Percentiles rank a stretch among this genome's conserved stretches.
These are phyloP conservation scores for Fusarium ramigenum DNA, from an alignment of 2,329 filamentous ascomycete species.

Conservation along the genomic window DNA sequence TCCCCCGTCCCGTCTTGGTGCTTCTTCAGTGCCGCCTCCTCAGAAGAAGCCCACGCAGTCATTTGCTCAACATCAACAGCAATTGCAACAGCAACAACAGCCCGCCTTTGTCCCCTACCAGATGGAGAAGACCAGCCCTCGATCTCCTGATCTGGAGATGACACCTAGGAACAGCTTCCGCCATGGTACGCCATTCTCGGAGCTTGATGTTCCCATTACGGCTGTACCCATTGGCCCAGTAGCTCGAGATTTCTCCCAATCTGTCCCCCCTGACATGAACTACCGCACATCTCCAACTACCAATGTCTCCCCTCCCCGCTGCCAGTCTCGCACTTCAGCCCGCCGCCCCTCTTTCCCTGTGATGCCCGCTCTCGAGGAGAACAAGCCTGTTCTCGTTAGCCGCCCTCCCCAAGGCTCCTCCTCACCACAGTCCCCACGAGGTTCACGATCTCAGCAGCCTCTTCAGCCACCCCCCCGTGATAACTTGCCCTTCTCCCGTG, in stretches of 20 bases:
- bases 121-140: slow-evolving; percentile 61
- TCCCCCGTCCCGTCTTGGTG: slow-evolving; percentile 40
- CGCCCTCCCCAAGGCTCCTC: slow-evolving; percentile 42
- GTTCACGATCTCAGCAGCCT: slow-evolving; percentile 49
- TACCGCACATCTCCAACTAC: slow-evolving; percentile 64
- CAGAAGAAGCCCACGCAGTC: slow-evolving; percentile 40
- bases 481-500: slow-evolving; percentile 65
- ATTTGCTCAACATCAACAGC: slow-evolving; percentile 29
- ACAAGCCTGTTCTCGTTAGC: slow-evolving; percentile 56
- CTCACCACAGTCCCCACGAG: slow-evolving; percentile 50
- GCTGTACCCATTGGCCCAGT: slow-evolving; percentile 76
- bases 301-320: slow-evolving; percentile 53
- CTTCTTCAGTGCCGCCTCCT: slow-evolving; percentile 43
- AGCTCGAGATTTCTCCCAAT: slow-evolving; percentile 83
- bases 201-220: slow-evolving; percentile 88
- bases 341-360: slow-evolving; percentile 75
- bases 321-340: slow-evolving; percentile 64
- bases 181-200: slow-evolving; percentile 87
- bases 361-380: slow-evolving; percentile 76
- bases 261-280: slow-evolving; percentile 92
- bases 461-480: slow-evolving; percentile 63
- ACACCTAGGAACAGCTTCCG: slow-evolving; percentile 72
- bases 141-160: slow-evolving; percentile 63
- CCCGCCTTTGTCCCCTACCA: slow-evolving; percentile 58
- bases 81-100: slow-evolving; percentile 9